Percentiles rank a stretch among this genome's conserved stretches.
phyloP scores from a whole-genome alignment of 495 filamentous ascomycete species.

The Sordaria brevicollis region DNA sequence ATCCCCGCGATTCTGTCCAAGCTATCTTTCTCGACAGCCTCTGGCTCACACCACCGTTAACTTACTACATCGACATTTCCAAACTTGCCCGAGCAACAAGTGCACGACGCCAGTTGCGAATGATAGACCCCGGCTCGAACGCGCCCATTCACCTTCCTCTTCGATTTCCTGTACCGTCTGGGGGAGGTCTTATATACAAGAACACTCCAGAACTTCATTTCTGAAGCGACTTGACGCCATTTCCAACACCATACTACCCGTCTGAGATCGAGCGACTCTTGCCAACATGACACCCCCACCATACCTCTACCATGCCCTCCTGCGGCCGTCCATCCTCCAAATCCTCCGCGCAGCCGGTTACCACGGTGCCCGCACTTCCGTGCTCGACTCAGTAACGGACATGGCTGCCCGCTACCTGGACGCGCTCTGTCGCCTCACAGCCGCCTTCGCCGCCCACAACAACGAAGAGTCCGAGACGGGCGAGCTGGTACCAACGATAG shows the following conservation, averaged over 20 bases:
- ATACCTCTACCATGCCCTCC: slow-evolving; percentile 59
- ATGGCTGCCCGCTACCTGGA: slow-evolving; percentile 64
- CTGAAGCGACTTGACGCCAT: neutral
- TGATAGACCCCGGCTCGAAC: neutral
- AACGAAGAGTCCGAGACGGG: slow-evolving; percentile 18
- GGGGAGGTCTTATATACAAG: neutral
- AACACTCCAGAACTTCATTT: neutral
- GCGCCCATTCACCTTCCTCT: neutral
- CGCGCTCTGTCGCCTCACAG: slow-evolving; percentile 54
- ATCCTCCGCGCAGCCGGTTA: slow-evolving; percentile 83
- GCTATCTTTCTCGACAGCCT: neutral
- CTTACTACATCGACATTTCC: neutral
- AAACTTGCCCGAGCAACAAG: neutral
- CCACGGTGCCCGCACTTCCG: slow-evolving; percentile 60
- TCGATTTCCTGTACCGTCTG: neutral
- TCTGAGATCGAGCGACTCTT: neutral
- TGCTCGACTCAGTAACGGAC: slow-evolving; percentile 69
- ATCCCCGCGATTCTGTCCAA: neutral
- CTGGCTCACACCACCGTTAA: neutral
- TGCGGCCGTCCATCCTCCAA: slow-evolving; percentile 72
- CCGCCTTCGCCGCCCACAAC: slow-evolving; percentile 44
- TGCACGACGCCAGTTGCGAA: neutral
- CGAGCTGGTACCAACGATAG: slow-evolving; percentile 39
- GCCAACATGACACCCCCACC: slow-evolving; percentile 31
- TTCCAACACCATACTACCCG: neutral